Evolutionary conservation across 2,329 filamentous ascomycete species (phyloP).

Genomic region (Neoarthrinium moseri): DNA sequence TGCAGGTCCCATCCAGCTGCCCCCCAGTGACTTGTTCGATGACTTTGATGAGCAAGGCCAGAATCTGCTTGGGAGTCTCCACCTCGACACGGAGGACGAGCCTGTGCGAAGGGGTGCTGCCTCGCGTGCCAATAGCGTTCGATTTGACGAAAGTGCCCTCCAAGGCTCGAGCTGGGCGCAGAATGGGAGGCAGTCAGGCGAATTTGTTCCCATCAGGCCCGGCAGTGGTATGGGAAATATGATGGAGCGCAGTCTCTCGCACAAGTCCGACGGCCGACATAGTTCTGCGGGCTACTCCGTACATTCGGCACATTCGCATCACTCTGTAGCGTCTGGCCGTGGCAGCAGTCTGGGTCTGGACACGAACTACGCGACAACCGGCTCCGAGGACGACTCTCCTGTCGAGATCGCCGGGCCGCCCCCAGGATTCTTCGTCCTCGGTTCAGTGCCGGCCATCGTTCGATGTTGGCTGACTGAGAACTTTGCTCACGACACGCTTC

Average conservation of each 20-base stretch:
- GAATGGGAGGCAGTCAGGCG: constrained; percentile 76
- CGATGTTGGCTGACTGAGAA: constrained; percentile 91
- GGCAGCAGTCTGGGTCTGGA: constrained; percentile 89
- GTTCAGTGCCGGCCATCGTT: constrained; percentile 89
- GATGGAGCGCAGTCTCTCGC: constrained; percentile 87
- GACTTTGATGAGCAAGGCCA: constrained; percentile 86
- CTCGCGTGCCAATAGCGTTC: constrained; percentile 93
- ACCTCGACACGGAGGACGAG: constrained; percentile 84
- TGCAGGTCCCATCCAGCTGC: constrained; percentile 75
- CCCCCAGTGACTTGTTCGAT: constrained; percentile 82
- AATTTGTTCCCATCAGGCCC: constrained; percentile 75
- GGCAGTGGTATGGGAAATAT: constrained; percentile 78
- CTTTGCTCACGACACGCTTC: constrained; percentile 83
- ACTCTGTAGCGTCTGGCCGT: constrained; percentile 74
- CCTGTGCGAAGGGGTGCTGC: constrained; percentile 80
- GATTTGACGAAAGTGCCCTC: constrained; percentile 93
- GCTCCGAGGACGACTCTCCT: constrained; percentile 66
- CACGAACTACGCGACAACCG: constrained; percentile 62
- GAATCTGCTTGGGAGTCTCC: constrained; percentile 75
- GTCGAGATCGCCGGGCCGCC: constrained; percentile 73
- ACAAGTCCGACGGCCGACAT: constrained; percentile 93
- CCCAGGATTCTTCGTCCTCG: constrained; percentile 80
- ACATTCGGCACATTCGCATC: constrained; percentile 59
- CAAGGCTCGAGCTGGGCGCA: constrained; percentile 86
- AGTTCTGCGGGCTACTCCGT: constrained; percentile 88